Evolutionary conservation across 2,329 filamentous ascomycete genomes (phyloP).

Genomic region (Trichoderma simmonsii): DNA sequence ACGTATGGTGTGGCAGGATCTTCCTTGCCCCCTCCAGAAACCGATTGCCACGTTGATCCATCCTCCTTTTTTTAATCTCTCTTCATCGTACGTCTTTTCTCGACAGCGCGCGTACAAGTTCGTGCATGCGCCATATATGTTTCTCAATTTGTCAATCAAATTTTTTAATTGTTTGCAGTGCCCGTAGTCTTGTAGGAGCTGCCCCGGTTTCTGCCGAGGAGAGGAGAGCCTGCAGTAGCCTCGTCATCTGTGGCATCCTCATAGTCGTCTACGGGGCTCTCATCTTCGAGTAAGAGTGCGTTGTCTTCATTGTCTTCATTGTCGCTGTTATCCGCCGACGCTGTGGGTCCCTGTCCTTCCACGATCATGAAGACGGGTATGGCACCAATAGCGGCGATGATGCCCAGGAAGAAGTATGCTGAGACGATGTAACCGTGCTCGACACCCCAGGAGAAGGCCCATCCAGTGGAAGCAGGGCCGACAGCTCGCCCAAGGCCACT

Average conservation of each 20-base stretch:
- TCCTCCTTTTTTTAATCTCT: not conserved
- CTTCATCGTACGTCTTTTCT: not conserved
- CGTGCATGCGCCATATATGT: not conserved
- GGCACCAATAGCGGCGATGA: constrained; percentile 61
- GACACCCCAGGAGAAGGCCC: constrained; percentile 72
- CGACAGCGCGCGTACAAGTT: not conserved
- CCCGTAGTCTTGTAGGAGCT: constrained; percentile 1
- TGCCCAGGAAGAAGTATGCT: constrained; percentile 76
- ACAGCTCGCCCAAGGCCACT: constrained; percentile 74
- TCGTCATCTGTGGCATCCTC: constrained; percentile 21
- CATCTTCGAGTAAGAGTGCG: constrained; percentile 24
- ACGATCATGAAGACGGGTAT: constrained; percentile 72
- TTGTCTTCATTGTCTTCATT: constrained; percentile 34
- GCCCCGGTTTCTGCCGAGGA: constrained; percentile 17
- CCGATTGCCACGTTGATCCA: constrained; percentile 1
- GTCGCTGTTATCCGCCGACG: constrained; percentile 32
- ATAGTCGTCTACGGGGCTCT: constrained; percentile 26
- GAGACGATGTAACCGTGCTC: constrained; percentile 72
- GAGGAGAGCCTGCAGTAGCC: constrained; percentile 20
- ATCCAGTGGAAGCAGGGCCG: constrained; percentile 73
- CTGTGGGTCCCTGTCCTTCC: constrained; percentile 66
- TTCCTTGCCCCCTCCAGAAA: not conserved
- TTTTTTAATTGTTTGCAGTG: constrained; percentile 5
- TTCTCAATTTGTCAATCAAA: not conserved
- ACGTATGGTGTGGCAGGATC: not conserved